phyloP scores from a whole-genome alignment of 305 asterid species.

The Fraxinus greggii region DNA sequence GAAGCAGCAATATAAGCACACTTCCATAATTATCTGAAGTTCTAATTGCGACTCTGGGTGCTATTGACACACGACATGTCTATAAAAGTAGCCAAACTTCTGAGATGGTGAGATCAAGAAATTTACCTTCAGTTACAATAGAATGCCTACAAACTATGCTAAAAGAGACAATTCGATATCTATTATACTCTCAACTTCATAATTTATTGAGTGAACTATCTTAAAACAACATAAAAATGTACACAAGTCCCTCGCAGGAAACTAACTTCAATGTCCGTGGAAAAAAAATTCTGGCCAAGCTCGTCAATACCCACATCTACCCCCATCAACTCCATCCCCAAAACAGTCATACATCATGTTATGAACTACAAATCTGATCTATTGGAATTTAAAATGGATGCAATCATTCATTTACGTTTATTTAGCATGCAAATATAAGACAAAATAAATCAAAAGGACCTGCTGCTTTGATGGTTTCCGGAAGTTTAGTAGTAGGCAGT shows the following conservation, averaged over 20 bases:
- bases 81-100: background rate
- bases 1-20: constrained; percentile 6
- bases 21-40: background rate
- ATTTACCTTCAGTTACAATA: background rate
- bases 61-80: background rate
- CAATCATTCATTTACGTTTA: background rate
- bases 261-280: background rate
- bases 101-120: background rate
- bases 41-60: background rate
- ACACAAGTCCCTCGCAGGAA: constrained; percentile 4
- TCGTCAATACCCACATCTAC: constrained; percentile 4
- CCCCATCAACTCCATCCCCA: background rate
- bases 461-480: constrained; percentile 98
- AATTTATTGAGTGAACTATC: background rate
- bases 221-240: background rate
- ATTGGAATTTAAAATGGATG: constrained; percentile 4
- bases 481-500: constrained; percentile 80
- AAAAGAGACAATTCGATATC: background rate
- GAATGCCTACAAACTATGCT: background rate
- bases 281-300: constrained; percentile 3
- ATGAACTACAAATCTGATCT: constrained; percentile 9
- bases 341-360: constrained; percentile 14
- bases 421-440: constrained; percentile 11
- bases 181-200: background rate
- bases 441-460: constrained; percentile 40